Evolutionary conservation across 225 moss, liverwort and hornwort species (phyloP).

Genomic region (Ulota crispa): DNA sequence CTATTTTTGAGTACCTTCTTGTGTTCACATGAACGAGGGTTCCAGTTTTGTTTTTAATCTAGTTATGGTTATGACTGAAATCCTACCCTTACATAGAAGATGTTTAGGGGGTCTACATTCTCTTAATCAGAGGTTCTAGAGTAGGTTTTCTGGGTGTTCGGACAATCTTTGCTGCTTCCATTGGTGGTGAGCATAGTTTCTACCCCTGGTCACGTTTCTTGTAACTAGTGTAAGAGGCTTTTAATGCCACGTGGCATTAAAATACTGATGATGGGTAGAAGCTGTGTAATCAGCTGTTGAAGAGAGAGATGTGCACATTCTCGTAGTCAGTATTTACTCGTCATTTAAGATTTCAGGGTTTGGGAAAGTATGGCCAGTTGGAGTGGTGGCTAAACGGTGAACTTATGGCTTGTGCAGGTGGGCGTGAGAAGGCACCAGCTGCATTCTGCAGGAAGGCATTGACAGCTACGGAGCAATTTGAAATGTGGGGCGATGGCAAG

Average conservation of each 20-base stretch:
- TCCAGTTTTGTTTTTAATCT: background rate
- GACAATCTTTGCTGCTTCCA: background rate
- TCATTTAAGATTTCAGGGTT: background rate
- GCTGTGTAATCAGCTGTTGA: background rate
- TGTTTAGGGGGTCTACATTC: background rate
- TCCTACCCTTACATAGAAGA: background rate
- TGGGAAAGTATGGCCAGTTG: background rate
- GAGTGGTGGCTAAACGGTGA: background rate
- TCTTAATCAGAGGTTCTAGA: background rate
- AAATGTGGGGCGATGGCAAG: constrained; percentile 93
- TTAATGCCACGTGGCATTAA: background rate
- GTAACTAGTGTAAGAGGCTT: background rate
- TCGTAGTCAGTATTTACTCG: background rate
- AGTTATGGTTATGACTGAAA: background rate
- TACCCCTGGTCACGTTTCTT: background rate
- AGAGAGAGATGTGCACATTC: background rate
- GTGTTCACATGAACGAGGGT: background rate
- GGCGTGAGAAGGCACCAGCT: constrained; percentile 91
- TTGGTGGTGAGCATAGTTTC: background rate
- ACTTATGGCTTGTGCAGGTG: constrained; percentile 37
- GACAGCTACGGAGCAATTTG: constrained; percentile 68
- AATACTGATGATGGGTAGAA: background rate
- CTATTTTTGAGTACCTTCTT: background rate
- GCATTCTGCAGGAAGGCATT: constrained; percentile 85
- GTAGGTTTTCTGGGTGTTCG: background rate